Percentiles rank a stretch among this genome's conserved stretches.
Conservation (phyloP, 495 filamentous ascomycete species). For the Ramalina intermedia region DNA sequence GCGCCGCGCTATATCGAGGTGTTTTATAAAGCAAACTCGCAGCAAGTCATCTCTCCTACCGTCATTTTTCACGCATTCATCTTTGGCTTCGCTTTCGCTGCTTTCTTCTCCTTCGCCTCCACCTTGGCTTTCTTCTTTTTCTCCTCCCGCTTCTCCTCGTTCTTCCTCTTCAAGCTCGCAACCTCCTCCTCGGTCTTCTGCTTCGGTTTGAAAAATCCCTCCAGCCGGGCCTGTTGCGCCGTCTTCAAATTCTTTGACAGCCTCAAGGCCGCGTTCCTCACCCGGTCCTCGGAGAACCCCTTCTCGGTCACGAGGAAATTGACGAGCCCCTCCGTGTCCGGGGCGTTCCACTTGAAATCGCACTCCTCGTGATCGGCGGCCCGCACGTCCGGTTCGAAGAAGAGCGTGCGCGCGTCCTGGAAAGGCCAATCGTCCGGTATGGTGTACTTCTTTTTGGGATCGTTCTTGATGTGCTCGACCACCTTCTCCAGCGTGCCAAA, state of each 20-base stretch:
- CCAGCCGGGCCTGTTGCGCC: constrained; percentile 78
- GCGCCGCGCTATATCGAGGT: constrained; percentile 10
- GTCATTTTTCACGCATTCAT: constrained; percentile 35
- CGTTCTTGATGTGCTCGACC: constrained; percentile 59
- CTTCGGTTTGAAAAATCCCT: constrained; percentile 95
- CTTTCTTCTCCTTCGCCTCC: constrained; percentile 76
- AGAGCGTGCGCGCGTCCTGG: constrained; percentile 78
- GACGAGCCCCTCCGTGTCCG: constrained; percentile 76
- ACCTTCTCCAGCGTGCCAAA: constrained; percentile 77
- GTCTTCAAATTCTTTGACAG: constrained; percentile 80
- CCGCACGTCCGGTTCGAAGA: constrained; percentile 80
- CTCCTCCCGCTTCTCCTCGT: constrained; percentile 73
- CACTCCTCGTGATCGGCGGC: constrained; percentile 71
- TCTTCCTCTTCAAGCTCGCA: constrained; percentile 73
- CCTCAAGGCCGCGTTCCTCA: constrained; percentile 57
- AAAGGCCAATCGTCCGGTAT: constrained; percentile 91
- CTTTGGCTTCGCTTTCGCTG: constrained; percentile 73
- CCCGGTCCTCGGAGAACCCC: constrained; percentile 89
- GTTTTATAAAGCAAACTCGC: constrained; percentile 6
- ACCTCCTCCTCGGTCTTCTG: constrained; percentile 77
- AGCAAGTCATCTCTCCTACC: constrained; percentile 1
- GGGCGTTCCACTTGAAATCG: constrained; percentile 95
- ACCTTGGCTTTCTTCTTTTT: constrained; percentile 91
- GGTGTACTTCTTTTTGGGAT: constrained; percentile 60
- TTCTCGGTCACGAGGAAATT: constrained; percentile 86